A percentile compares a stretch with the other conserved stretches of the same genome.
Conservation (phyloP, 179 eudicot genomes). For the Camellia oleifera region DNA sequence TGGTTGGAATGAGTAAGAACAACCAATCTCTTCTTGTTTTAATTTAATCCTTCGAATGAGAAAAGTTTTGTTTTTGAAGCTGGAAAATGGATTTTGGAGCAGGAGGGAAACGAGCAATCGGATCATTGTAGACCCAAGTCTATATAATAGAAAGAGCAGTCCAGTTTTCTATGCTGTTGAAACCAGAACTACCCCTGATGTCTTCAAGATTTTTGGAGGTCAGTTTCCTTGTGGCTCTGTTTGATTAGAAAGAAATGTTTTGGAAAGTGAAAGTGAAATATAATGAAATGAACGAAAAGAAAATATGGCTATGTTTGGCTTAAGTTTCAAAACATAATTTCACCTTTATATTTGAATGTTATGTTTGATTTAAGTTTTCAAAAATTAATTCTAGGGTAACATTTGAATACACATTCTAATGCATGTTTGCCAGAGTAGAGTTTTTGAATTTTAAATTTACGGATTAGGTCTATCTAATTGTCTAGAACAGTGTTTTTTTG, state of each 20-base stretch:
- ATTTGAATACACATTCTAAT: too few species aligned
- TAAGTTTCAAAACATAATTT: too few species aligned
- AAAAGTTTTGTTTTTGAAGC: not conserved
- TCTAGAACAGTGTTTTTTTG: too few species aligned
- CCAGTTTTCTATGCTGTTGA: conserved; percentile 17
- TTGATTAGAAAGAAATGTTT: not conserved
- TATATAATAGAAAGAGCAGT: conserved; percentile 13
- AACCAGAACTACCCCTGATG: conserved; percentile 26
- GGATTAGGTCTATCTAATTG: too few species aligned
- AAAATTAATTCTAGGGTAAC: too few species aligned
- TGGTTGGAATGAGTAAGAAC: conserved; percentile 24
- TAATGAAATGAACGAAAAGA: too few species aligned
- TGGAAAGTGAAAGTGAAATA: too few species aligned
- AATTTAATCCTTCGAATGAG: not conserved
- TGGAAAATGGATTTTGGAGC: not conserved
- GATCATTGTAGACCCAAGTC: conserved; percentile 26
- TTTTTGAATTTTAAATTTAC: too few species aligned
- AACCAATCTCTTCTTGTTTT: not conserved
- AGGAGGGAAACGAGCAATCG: conserved; percentile 14
- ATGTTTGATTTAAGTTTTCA: too few species aligned
- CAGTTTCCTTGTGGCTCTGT: not conserved
- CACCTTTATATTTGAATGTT: too few species aligned
- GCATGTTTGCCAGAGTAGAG: too few species aligned
- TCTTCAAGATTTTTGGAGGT: conserved; percentile 30
- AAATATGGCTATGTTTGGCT: too few species aligned